A percentile compares a stretch with the other conserved stretches of the same genome.
phyloP scores from a whole-genome alignment of 495 filamentous ascomycete genomes.

The Mytilinidion resinicola region DNA sequence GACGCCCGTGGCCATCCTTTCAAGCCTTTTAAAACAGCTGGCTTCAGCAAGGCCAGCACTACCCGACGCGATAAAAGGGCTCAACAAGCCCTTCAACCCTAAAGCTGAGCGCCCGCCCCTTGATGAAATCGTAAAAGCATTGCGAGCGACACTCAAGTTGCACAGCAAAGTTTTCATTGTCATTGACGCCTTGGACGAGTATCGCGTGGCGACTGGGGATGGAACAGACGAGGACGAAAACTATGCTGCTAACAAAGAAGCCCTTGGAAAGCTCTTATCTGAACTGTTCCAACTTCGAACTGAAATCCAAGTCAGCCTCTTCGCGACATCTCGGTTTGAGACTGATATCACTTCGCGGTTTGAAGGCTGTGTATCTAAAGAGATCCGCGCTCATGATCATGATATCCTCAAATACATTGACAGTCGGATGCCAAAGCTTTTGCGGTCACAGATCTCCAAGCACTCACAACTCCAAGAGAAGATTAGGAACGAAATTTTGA shows the following conservation, averaged over 20 bases:
- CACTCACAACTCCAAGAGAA: constrained; percentile 2
- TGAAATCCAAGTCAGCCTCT: constrained; percentile 22
- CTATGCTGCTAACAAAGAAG: too few species aligned
- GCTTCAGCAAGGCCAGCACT: constrained; percentile 22
- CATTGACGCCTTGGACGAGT: constrained; percentile 46
- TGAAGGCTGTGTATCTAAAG: not conserved
- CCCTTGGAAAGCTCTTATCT: constrained; percentile 19
- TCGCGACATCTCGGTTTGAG: constrained; percentile 23
- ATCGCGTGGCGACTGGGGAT: not conserved
- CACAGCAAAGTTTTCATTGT: constrained; percentile 39
- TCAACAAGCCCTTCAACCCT: not conserved
- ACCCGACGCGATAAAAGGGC: not conserved
- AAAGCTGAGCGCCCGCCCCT: not conserved
- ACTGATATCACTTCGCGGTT: constrained; percentile 17
- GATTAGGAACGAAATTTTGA: constrained; percentile 11
- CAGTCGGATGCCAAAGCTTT: constrained; percentile 9
- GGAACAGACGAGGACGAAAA: not conserved
- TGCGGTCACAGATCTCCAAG: constrained; percentile 7
- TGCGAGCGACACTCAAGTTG: constrained; percentile 22
- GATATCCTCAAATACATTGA: constrained; percentile 21
- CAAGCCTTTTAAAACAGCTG: constrained; percentile 38
- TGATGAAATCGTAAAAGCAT: constrained; percentile 1
- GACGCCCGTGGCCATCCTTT: constrained; percentile 30
- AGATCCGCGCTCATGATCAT: constrained; percentile 18
- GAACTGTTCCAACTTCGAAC: constrained; percentile 32